Base-by-base conservation (phyloP, 441 rosid genomes). In the Euphorbia schlechtendalii region DNA sequence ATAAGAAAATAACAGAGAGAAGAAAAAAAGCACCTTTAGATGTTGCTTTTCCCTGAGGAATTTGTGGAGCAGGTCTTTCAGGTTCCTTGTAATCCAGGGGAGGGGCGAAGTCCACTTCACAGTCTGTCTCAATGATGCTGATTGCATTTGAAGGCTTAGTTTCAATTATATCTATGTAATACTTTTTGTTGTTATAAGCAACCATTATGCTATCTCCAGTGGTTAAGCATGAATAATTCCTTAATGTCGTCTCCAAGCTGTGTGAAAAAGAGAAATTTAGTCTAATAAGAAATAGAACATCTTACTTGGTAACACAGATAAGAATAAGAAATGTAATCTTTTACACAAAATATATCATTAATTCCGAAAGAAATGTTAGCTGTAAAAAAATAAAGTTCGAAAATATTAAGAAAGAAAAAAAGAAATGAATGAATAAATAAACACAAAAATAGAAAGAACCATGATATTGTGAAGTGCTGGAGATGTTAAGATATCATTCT, bases 91-190 rank as follows among this genome's bases (percentile, higher is more conserved):
- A 93, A 78, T 93, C 98, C 68, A 93, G 77, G 14, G 98, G 98
- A 78, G 97, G 92, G 28, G 98, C 98, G 69, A 90, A 92, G 74
- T 92, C 98, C 69, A 92, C 98, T 78, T 92, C 98, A 72, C 98
- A 92, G 73, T 92, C 98, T 20, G 98, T 92, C 84, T 92, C 98
- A 65, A 92, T 90, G 75, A 92, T 90, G 74, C 83, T 92, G 63
- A 90, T 90, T 64, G 94, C 97, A 76, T 83, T 73, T 11, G 98
- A 84, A 76, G 98, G 98, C 75, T 85, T 90, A 56, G 95, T 83
- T 77, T 90, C 97, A 71, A 90, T 59, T 54, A 92, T 90, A 77
- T 92, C 98, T 72, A 92, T 92, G 74, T 87, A 92, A 75, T 92
- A 92, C 45, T 92, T 89, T 78, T 87, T 92, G 73, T 89, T 89